Percentiles rank a stretch among this genome's conserved stretches.
Conservation (phyloP, 139 green algal species). For the Tetraselmis striata region DNA sequence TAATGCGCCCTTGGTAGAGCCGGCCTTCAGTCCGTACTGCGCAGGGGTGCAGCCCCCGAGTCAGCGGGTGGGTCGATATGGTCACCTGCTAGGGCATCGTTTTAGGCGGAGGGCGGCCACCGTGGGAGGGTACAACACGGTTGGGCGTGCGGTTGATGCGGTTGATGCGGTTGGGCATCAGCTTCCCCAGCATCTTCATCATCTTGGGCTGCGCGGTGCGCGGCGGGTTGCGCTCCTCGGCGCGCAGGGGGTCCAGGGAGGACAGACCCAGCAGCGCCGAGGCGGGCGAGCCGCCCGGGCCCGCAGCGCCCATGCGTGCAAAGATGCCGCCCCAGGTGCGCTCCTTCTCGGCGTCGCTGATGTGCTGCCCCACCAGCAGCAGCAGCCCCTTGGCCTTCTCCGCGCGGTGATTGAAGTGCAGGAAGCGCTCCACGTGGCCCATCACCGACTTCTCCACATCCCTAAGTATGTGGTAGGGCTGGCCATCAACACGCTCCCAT, state of each 20-base stretch:
- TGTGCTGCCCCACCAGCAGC: conserved; percentile 33
- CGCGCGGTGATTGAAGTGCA: conserved; percentile 23
- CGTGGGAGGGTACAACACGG: conserved; percentile 34
- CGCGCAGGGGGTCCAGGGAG: conserved; percentile 12
- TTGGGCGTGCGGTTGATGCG: too few species aligned
- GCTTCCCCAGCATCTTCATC: conserved; percentile 28
- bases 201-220: conserved; percentile 1
- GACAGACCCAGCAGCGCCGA: conserved; percentile 12
- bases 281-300: not conserved
- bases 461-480: conserved; percentile 21
- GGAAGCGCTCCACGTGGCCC: conserved; percentile 21
- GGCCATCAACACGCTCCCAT: too few species aligned
- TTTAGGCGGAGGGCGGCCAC: conserved; percentile 11
- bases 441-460: conserved; percentile 27
- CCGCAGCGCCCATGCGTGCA: conserved; percentile 1
- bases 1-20: too few species aligned
- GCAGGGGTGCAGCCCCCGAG: too few species aligned
- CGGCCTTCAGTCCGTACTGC: too few species aligned
- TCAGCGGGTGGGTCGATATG: too few species aligned
- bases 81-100: too few species aligned
- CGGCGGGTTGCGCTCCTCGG: conserved; percentile 1
- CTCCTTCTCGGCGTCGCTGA: conserved; percentile 20
- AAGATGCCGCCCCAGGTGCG: conserved; percentile 9
- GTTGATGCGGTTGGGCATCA: conserved; percentile 40
- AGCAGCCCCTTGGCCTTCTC: conserved; percentile 18